phyloP scores from a whole-genome alignment of 208 protist genomes.

The Crithidia brevicula region DNA sequence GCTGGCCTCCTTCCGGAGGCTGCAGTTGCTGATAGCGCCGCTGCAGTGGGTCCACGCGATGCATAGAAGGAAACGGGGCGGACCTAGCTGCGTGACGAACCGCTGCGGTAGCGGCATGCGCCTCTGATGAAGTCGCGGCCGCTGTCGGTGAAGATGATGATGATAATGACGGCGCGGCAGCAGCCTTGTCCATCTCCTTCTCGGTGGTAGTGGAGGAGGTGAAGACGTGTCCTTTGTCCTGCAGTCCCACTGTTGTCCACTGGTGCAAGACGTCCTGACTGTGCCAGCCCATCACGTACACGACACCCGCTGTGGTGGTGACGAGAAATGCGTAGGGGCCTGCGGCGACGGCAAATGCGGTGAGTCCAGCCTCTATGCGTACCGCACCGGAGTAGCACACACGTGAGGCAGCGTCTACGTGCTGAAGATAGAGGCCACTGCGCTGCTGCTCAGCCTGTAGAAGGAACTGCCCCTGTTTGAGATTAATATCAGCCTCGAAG shows the following conservation, averaged over 20 bases:
- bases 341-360: constrained; percentile 35
- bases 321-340: constrained; percentile 65
- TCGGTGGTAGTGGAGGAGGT: neutral
- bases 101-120: no score
- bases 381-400: constrained; percentile 48
- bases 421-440: constrained; percentile 22
- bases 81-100: no score
- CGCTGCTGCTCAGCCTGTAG: constrained; percentile 7
- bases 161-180: neutral
- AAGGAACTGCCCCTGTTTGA: constrained; percentile 16
- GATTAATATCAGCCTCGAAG: constrained; percentile 41
- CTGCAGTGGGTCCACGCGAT: constrained; percentile 30
- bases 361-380: constrained; percentile 45
- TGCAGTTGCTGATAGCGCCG: constrained; percentile 9
- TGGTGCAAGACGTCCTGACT: constrained; percentile 50
- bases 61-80: neutral
- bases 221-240: constrained; percentile 30
- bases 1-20: neutral
- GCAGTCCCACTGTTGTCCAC: constrained; percentile 45
- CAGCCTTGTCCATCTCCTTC: neutral
- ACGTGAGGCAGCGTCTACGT: constrained; percentile 35
- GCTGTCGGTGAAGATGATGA: neutral
- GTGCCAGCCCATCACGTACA: constrained; percentile 70
- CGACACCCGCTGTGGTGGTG: constrained; percentile 62
- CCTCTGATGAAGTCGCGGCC: neutral